phyloP scores from a whole-genome alignment of 257 asterid species.

The Solanum rostratum region DNA sequence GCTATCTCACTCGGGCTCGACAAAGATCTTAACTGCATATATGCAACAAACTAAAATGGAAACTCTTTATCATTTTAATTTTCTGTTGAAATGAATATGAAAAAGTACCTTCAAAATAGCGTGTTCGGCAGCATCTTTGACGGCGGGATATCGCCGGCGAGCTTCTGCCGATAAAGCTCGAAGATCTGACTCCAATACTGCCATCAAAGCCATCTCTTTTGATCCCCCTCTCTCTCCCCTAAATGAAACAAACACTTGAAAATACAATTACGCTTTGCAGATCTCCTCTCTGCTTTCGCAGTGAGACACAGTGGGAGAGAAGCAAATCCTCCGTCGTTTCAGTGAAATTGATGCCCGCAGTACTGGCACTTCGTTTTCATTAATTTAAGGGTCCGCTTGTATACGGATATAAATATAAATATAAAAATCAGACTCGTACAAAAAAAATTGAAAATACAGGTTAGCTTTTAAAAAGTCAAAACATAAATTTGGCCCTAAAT shows the following conservation, averaged over 20 bases:
- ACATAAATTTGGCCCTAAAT: no score
- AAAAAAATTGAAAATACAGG: no score
- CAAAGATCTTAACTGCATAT: slow-evolving; percentile 75
- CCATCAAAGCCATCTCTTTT: slow-evolving; percentile 72
- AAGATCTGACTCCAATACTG: slow-evolving; percentile 94
- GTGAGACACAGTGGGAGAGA: not conserved
- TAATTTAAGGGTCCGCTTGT: no score
- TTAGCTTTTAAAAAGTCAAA: no score
- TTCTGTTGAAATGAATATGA: not conserved
- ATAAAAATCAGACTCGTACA: no score
- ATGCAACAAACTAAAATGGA: not conserved
- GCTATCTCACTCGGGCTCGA: slow-evolving; percentile 86
- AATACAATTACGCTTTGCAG: not conserved
- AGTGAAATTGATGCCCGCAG: not conserved
- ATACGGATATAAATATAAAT: no score
- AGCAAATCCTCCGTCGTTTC: not conserved
- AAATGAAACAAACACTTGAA: not conserved
- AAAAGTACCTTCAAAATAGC: slow-evolving; percentile 74
- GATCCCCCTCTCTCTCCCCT: not conserved
- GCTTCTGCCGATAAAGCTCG: slow-evolving; percentile 95
- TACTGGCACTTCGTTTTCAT: no score
- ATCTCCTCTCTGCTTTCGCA: not conserved
- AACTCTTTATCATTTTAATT: not conserved
- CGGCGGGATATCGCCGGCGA: slow-evolving; percentile 95
- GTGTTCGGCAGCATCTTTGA: slow-evolving; percentile 98